These are phyloP conservation scores for Nicotiana sylvestris DNA, from an alignment of 257 asterid genomes.

Conservation along the genomic window DNA sequence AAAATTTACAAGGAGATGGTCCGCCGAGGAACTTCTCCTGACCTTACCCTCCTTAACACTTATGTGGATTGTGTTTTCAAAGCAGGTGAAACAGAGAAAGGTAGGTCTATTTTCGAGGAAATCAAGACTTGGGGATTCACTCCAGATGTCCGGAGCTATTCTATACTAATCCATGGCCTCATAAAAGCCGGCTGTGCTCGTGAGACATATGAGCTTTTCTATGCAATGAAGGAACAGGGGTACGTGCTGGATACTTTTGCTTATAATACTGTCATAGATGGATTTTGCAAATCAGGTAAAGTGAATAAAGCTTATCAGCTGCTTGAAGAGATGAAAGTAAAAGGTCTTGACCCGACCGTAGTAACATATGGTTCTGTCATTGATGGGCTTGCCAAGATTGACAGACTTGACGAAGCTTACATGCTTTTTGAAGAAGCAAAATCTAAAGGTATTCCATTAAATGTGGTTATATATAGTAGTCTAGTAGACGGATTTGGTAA, in stretches of 20 bases:
- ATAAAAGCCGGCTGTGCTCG: slow-evolving; percentile 83
- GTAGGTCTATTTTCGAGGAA: slow-evolving; percentile 75
- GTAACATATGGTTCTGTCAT: slow-evolving; percentile 90
- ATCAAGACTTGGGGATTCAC: slow-evolving; percentile 53
- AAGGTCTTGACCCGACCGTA: slow-evolving; percentile 74
- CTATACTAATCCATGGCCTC: slow-evolving; percentile 86
- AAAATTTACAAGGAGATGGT: slow-evolving; percentile 88
- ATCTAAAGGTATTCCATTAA: slow-evolving; percentile 57
- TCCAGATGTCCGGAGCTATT: slow-evolving; percentile 84
- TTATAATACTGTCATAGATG: slow-evolving; percentile 85
- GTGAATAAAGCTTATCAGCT: slow-evolving; percentile 96
- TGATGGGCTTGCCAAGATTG: slow-evolving; percentile 96
- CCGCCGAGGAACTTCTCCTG: slow-evolving; percentile 49
- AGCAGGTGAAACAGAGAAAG: slow-evolving; percentile 79
- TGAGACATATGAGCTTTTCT: slow-evolving; percentile 76
- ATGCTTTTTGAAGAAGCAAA: slow-evolving; percentile 99
- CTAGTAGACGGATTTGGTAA: slow-evolving; percentile 92
- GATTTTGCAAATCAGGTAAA: slow-evolving; percentile 90
- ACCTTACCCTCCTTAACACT: slow-evolving; percentile 74
- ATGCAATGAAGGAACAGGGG: slow-evolving; percentile 88
- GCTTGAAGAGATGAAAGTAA: slow-evolving; percentile 86
- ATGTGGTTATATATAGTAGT: slow-evolving; percentile 78
- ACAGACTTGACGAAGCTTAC: slow-evolving; percentile 93
- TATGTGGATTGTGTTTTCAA: slow-evolving; percentile 88
- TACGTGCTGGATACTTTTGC: slow-evolving; percentile 78